Conservation (phyloP, 257 asterid species). For the Capsicum pubescens region DNA sequence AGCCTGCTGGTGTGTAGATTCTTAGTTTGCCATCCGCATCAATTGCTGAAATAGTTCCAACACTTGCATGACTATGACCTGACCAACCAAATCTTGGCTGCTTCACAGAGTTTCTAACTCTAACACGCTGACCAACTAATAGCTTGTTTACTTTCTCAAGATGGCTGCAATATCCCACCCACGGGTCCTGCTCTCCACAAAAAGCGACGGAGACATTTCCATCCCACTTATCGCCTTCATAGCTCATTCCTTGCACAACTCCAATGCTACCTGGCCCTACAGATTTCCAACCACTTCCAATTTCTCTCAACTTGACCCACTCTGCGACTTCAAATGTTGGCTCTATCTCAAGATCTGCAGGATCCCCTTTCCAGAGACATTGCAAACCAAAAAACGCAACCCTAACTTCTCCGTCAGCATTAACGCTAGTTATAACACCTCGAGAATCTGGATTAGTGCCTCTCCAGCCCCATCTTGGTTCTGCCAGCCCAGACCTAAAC, state of each 20-base stretch:
- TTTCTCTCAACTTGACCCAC: slow-evolving; percentile 77
- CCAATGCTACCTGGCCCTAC: slow-evolving; percentile 80
- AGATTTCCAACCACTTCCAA: slow-evolving; percentile 71
- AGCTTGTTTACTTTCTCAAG: slow-evolving; percentile 62
- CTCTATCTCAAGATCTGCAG: slow-evolving; percentile 80
- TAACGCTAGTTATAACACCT: slow-evolving; percentile 74
- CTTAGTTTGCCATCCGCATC: slow-evolving; percentile 94
- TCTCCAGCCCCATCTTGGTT: slow-evolving; percentile 99
- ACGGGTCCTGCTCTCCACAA: slow-evolving; percentile 89
- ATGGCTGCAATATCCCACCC: slow-evolving; percentile 63
- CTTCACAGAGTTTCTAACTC: slow-evolving; percentile 63
- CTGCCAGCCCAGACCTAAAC: slow-evolving; percentile 72
- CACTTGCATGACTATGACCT: slow-evolving; percentile 75
- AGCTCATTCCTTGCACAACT: slow-evolving; percentile 81
- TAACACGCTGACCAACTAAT: slow-evolving; percentile 70
- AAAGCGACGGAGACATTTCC: slow-evolving; percentile 71
- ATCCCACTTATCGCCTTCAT: slow-evolving; percentile 70
- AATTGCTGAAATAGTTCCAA: slow-evolving; percentile 81
- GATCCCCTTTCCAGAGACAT: slow-evolving; percentile 95
- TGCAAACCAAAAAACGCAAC: slow-evolving; percentile 71
- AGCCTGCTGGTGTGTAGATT: slow-evolving; percentile 88
- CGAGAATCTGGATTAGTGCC: slow-evolving; percentile 70
- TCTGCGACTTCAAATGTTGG: slow-evolving; percentile 82
- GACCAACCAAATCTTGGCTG: slow-evolving; percentile 98
- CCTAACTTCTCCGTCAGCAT: slow-evolving; percentile 90